Percentiles rank a stretch among this genome's conserved stretches.
Evolutionary conservation across 108 stramenopile species (phyloP).

Genomic region (Nitzschia inconspicua): DNA sequence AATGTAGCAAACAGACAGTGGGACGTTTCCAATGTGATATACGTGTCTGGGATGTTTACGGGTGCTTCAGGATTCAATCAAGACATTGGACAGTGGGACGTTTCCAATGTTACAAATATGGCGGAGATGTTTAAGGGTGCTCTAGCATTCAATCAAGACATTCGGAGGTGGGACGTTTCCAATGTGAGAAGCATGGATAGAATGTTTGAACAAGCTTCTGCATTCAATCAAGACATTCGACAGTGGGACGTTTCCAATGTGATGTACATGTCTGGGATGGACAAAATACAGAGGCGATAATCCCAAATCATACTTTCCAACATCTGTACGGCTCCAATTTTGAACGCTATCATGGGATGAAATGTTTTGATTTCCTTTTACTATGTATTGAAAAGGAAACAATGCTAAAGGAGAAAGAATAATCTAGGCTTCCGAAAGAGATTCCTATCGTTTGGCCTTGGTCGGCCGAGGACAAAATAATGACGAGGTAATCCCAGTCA

Average conservation of each 20-base stretch:
- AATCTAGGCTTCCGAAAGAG: too few relatives aligned
- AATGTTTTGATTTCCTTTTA: too few relatives aligned
- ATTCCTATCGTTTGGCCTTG: too few relatives aligned
- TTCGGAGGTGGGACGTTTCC: background rate
- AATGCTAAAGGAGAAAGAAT: too few relatives aligned
- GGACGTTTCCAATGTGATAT: constrained; percentile 17
- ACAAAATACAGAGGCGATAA: too few relatives aligned
- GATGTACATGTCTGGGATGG: constrained; percentile 18
- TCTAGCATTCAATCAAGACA: background rate
- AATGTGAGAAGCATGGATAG: background rate
- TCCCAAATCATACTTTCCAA: too few relatives aligned
- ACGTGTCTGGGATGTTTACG: constrained; percentile 20
- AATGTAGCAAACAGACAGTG: constrained; percentile 14
- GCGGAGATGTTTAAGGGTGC: constrained; percentile 26
- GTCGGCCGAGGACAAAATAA: too few relatives aligned
- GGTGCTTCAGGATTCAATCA: constrained; percentile 14
- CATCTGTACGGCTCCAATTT: too few relatives aligned
- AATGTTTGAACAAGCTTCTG: background rate
- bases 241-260: constrained; percentile 34
- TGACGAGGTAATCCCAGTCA: too few relatives aligned
- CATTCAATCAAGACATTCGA: constrained; percentile 30
- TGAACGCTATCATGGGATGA: too few relatives aligned
- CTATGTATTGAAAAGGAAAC: too few relatives aligned
- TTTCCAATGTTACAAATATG: constrained; percentile 30
- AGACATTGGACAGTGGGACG: constrained; percentile 18